Conservation (phyloP, 2,329 filamentous ascomycete species). For the Paracoccidioides brasiliensis region DNA sequence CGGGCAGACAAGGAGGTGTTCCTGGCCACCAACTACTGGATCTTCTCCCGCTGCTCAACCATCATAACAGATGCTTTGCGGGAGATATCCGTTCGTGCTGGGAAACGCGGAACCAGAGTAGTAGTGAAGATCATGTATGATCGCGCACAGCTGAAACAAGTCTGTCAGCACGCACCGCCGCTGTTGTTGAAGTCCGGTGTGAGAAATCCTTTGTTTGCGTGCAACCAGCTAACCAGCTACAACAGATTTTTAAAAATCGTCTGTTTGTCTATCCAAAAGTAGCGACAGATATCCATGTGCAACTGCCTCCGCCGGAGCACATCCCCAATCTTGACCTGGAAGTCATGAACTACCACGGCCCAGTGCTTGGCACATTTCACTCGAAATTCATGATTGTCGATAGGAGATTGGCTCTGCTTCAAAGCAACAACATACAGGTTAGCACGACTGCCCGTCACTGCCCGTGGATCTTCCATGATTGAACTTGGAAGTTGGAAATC, state of each 20-base stretch:
- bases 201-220: no score
- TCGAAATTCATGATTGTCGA: slow-evolving; percentile 69
- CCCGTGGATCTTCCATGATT: not conserved
- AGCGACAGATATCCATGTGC: slow-evolving; percentile 46
- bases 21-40: slow-evolving; percentile 65
- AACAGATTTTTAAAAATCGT: slow-evolving; percentile 47
- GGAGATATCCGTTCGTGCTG: slow-evolving; percentile 55
- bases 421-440: slow-evolving; percentile 61
- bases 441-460: not conserved
- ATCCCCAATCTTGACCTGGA: slow-evolving; percentile 60
- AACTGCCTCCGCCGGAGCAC: slow-evolving; percentile 49
- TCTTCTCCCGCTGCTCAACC: slow-evolving; percentile 52
- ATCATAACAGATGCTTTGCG: slow-evolving; percentile 55
- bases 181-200: no score
- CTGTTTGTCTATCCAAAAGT: slow-evolving; percentile 45
- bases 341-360: slow-evolving; percentile 59
- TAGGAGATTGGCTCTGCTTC: slow-evolving; percentile 53
- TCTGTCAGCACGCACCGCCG: no score
- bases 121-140: slow-evolving; percentile 67
- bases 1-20: slow-evolving; percentile 60
- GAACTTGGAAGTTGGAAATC: not conserved
- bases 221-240: not conserved
- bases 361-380: slow-evolving; percentile 62
- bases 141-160: slow-evolving; percentile 51
- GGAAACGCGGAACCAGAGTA: slow-evolving; percentile 42